Conservation (phyloP, 805 yeast genomes). For the Teunomyces barrocoloradensis region DNA sequence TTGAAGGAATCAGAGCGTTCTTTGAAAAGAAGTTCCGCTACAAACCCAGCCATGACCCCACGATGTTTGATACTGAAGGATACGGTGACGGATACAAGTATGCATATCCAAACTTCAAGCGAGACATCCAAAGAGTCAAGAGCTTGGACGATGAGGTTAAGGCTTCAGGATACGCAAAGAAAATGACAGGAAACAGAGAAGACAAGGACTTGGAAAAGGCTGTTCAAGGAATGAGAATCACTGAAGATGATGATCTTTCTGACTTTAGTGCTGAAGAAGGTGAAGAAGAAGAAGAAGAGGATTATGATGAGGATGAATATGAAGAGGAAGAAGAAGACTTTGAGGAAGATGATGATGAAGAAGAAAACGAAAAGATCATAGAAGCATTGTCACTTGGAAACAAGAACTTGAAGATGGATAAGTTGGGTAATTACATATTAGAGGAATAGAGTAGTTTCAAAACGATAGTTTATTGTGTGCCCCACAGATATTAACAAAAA, state of each 20-base stretch:
- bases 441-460: constrained; percentile 32
- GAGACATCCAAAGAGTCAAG: constrained; percentile 69
- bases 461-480: constrained; percentile 7
- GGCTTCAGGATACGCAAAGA: constrained; percentile 79
- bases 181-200: constrained; percentile 33
- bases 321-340: constrained; percentile 35
- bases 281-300: constrained; percentile 33
- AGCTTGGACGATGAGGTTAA: constrained; percentile 81
- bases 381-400: constrained; percentile 63
- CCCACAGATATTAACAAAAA: constrained; percentile 8
- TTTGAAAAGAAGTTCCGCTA: constrained; percentile 77
- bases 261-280: constrained; percentile 18
- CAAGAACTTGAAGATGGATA: constrained; percentile 72
- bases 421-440: constrained; percentile 74
- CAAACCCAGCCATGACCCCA: constrained; percentile 61
- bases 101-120: constrained; percentile 73
- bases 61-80: constrained; percentile 77
- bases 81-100: constrained; percentile 76
- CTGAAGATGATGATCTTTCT: constrained; percentile 19
- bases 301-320: constrained; percentile 28
- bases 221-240: constrained; percentile 60
- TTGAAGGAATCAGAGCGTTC: constrained; percentile 81
- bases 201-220: constrained; percentile 74
- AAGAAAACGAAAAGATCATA: constrained; percentile 56
- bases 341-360: constrained; percentile 34